Conservation (phyloP, 1,139 yeast species). For the Meyerozyma carpophila region DNA sequence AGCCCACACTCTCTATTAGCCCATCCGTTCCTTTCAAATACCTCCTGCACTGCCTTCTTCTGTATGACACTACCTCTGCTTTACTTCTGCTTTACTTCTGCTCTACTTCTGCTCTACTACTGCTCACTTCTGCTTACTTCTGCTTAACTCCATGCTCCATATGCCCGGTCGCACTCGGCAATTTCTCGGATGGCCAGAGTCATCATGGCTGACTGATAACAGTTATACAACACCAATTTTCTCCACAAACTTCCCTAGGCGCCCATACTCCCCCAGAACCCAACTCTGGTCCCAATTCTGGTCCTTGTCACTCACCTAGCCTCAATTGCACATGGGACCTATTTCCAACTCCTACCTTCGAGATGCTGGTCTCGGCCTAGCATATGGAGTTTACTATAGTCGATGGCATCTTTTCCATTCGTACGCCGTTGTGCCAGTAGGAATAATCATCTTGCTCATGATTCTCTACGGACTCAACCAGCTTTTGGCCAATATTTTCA, state of each 20-base stretch:
- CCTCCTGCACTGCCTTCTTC: no score
- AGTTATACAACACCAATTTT: background rate
- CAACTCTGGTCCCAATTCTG: background rate
- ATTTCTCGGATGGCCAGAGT: background rate
- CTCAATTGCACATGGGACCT: background rate
- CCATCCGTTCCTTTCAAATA: no score
- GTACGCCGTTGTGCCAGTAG: constrained; percentile 32
- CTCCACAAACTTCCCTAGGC: background rate
- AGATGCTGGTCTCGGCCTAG: background rate
- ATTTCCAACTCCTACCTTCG: background rate
- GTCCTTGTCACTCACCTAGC: background rate
- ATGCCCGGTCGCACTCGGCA: background rate
- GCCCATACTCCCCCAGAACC: background rate
- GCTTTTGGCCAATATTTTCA: constrained; percentile 41
- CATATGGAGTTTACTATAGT: constrained; percentile 9
- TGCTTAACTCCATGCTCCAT: background rate
- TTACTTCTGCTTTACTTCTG: no score
- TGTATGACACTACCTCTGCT: no score
- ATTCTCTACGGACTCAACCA: constrained; percentile 63
- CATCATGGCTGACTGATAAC: background rate
- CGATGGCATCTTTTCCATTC: constrained; percentile 15
- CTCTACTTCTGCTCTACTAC: no score
- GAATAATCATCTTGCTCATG: constrained; percentile 26
- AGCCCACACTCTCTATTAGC: no score
- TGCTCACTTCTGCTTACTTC: no score